A percentile compares a stretch with the other conserved stretches of the same genome.
Evolutionary conservation across 169 alveolate genomes (phyloP).

Genomic region (Eimeria necatrix): DNA sequence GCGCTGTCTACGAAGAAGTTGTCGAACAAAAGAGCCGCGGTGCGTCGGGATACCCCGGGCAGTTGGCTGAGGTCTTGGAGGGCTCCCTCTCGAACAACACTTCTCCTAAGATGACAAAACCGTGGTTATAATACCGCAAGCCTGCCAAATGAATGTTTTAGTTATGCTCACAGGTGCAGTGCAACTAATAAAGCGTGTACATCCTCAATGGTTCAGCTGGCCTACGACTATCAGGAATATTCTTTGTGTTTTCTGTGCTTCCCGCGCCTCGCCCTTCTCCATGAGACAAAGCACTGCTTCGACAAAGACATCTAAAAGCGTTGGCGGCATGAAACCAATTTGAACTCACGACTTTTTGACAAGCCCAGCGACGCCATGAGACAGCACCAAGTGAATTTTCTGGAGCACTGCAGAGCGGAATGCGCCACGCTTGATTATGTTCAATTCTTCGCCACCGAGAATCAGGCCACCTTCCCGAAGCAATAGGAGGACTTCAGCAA

Average conservation of each 20-base stretch:
- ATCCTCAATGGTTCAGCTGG: no score
- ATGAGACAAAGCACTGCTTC: no score
- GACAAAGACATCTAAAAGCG: no score
- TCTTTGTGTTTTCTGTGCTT: no score
- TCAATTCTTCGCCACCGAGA: constrained; percentile 36
- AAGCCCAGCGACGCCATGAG: constrained; percentile 55
- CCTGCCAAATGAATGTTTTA: no score
- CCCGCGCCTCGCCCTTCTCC: no score
- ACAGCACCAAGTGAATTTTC: constrained; percentile 46
- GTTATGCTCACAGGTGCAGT: no score
- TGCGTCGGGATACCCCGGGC: constrained; percentile 67
- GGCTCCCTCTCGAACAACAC: constrained; percentile 35
- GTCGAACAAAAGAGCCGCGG: constrained; percentile 55
- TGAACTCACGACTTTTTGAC: constrained; percentile 31
- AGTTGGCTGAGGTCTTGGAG: constrained; percentile 32
- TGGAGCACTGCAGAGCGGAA: constrained; percentile 57
- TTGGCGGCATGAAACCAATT: no score
- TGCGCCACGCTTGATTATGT: constrained; percentile 40
- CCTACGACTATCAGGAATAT: no score
- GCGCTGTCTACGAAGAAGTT: constrained; percentile 48
- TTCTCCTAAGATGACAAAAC: background rate
- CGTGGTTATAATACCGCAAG: no score
- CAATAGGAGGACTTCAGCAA: constrained; percentile 52
- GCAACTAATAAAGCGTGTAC: no score
- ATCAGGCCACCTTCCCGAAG: constrained; percentile 65